Evolutionary conservation across 805 yeast species (phyloP).

Genomic region (Saccharomycopsis selenospora): DNA sequence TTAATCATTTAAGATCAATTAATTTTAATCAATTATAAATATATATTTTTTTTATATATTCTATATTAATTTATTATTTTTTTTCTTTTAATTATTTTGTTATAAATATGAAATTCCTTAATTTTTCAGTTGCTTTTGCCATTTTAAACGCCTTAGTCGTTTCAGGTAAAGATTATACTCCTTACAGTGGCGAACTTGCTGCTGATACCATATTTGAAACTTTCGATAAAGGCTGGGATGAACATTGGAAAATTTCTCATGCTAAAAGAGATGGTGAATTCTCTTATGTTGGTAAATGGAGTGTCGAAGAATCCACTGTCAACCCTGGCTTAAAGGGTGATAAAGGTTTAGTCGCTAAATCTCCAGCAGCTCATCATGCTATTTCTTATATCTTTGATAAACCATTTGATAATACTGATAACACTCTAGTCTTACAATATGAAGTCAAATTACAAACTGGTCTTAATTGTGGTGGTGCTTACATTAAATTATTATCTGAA

Average conservation of each 20-base stretch:
- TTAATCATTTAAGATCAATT: too few species aligned
- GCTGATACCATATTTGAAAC: slow-evolving; percentile 57
- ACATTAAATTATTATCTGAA: slow-evolving; percentile 60
- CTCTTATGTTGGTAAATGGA: slow-evolving; percentile 70
- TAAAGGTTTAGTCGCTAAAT: slow-evolving; percentile 67
- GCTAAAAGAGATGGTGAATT: slow-evolving; percentile 46
- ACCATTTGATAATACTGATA: slow-evolving; percentile 51
- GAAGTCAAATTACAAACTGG: slow-evolving; percentile 82
- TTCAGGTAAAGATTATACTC: neutral
- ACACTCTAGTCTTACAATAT: slow-evolving; percentile 77
- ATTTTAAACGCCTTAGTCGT: neutral
- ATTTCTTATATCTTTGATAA: slow-evolving; percentile 55
- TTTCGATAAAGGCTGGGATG: slow-evolving; percentile 38
- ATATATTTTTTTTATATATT: too few species aligned
- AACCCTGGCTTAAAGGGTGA: slow-evolving; percentile 59
- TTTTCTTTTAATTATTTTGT: too few species aligned
- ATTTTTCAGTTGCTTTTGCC: neutral
- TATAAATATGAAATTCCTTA: neutral
- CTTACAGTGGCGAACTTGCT: slow-evolving; percentile 24
- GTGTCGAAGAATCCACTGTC: slow-evolving; percentile 51
- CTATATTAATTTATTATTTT: too few species aligned
- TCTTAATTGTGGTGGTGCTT: slow-evolving; percentile 83
- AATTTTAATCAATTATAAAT: too few species aligned
- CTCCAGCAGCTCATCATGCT: slow-evolving; percentile 77
- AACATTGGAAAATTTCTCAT: slow-evolving; percentile 56